These are phyloP conservation scores for Russula earlei DNA, from an alignment of 768 basidiomycete species.

Conservation along the genomic window DNA sequence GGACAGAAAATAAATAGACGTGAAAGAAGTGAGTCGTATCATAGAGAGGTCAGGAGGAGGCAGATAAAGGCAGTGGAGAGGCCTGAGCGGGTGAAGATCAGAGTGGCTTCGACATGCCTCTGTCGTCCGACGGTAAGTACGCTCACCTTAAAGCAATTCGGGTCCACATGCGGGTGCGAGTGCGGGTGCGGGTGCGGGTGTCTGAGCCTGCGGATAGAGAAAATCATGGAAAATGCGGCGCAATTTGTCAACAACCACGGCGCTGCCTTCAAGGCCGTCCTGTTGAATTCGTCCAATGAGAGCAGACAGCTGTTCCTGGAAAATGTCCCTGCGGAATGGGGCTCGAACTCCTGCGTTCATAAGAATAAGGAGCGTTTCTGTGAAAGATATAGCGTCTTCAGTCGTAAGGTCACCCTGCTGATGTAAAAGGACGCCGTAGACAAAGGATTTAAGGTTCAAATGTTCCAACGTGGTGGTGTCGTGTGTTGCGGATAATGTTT, in stretches of 20 bases:
- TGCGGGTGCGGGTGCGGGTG: not conserved
- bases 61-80: too few species aligned
- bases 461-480: not conserved
- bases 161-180: not conserved
- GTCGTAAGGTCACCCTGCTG: not conserved
- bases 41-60: too few species aligned
- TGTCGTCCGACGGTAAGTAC: too few species aligned
- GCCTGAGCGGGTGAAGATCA: too few species aligned
- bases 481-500: not conserved
- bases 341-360: not conserved
- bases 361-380: conserved; percentile 1
- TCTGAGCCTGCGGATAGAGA: not conserved
- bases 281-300: not conserved
- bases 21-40: too few species aligned
- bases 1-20: too few species aligned
- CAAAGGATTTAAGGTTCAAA: not conserved
- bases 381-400: not conserved
- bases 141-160: too few species aligned
- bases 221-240: too few species aligned
- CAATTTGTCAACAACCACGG: too few species aligned
- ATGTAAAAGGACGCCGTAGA: not conserved
- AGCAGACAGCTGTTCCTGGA: not conserved
- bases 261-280: too few species aligned
- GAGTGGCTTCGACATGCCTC: too few species aligned
- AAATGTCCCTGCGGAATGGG: not conserved